These are phyloP conservation scores for Lentinula guzmanii DNA, from an alignment of 768 basidiomycete species.

Conservation along the genomic window DNA sequence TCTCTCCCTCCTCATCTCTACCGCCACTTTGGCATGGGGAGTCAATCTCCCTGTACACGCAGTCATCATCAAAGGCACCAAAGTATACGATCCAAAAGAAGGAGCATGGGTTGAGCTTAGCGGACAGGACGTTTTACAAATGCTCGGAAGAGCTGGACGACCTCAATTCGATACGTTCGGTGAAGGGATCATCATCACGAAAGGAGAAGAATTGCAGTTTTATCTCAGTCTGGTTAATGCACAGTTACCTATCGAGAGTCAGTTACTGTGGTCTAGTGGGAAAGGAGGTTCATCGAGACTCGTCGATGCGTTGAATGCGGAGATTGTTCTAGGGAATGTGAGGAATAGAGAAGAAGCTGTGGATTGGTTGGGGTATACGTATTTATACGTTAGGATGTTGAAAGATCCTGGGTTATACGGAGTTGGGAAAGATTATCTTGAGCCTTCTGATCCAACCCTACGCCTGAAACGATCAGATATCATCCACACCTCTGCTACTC, in stretches of 20 bases:
- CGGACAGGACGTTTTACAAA: conserved; percentile 94
- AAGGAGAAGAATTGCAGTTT: conserved; percentile 94
- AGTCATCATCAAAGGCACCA: conserved; percentile 99
- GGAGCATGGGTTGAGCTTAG: conserved; percentile 96
- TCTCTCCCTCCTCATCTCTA: conserved; percentile 92
- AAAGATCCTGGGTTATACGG: background rate
- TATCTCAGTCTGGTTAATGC: conserved; percentile 94
- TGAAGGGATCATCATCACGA: conserved; percentile 98
- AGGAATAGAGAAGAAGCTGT: conserved; percentile 96
- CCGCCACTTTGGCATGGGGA: conserved; percentile 98
- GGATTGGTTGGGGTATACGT: conserved; percentile 95
- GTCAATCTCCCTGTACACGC: conserved; percentile 97
- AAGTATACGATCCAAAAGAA: conserved; percentile 99
- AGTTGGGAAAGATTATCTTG: background rate
- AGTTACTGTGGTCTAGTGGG: conserved; percentile 53
- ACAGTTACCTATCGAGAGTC: conserved; percentile 95
- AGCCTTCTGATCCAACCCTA: conserved; percentile 66
- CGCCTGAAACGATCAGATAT: conserved; percentile 95
- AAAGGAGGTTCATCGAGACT: conserved; percentile 38
- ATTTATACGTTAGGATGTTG: conserved; percentile 53
- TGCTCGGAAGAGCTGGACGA: conserved; percentile 96
- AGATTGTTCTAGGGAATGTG: conserved; percentile 92
- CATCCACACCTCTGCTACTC: conserved; percentile 84
- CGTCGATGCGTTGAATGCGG: conserved; percentile 95
- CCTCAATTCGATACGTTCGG: conserved; percentile 95